Conservation (phyloP, 2,329 filamentous ascomycete genomes). For the Paraphaeosphaeria sporulosa region DNA sequence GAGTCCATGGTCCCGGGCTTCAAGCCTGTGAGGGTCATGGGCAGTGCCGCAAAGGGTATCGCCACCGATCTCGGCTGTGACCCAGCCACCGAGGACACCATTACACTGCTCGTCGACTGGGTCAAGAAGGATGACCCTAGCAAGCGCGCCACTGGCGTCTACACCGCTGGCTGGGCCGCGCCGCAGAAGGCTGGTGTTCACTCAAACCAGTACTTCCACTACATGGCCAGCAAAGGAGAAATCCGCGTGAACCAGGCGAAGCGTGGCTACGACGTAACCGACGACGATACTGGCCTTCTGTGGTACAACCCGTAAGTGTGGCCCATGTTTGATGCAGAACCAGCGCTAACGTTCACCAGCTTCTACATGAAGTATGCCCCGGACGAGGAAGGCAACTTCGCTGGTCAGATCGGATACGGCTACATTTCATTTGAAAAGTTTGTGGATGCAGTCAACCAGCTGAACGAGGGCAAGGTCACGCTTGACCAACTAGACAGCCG, state of each 20-base stretch:
- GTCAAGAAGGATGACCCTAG: constrained; percentile 71
- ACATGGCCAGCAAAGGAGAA: constrained; percentile 84
- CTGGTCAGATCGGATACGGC: constrained; percentile 88
- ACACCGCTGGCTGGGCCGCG: constrained; percentile 94
- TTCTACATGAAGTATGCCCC: constrained; percentile 96
- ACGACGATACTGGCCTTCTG: constrained; percentile 73
- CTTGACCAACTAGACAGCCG: constrained; percentile 80
- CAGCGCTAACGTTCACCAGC: constrained; percentile 38
- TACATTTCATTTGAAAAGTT: constrained; percentile 98
- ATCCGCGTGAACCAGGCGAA: constrained; percentile 92
- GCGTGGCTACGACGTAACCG: constrained; percentile 92
- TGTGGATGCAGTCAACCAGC: constrained; percentile 80
- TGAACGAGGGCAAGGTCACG: constrained; percentile 77
- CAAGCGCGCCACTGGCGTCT: constrained; percentile 84
- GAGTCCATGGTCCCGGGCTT: constrained; percentile 90
- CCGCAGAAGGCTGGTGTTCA: constrained; percentile 94
- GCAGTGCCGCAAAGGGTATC: constrained; percentile 78
- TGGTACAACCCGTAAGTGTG: constrained; percentile 81
- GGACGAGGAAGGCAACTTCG: constrained; percentile 94
- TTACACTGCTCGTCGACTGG: constrained; percentile 90
- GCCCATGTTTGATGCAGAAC: background rate
- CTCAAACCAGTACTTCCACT: constrained; percentile 97
- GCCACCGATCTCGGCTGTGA: constrained; percentile 81
- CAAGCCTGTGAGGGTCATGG: constrained; percentile 79
- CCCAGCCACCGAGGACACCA: constrained; percentile 87